Evolutionary conservation across 2,329 filamentous ascomycete genomes (phyloP).

Genomic region (Trichoderma arundinaceum): DNA sequence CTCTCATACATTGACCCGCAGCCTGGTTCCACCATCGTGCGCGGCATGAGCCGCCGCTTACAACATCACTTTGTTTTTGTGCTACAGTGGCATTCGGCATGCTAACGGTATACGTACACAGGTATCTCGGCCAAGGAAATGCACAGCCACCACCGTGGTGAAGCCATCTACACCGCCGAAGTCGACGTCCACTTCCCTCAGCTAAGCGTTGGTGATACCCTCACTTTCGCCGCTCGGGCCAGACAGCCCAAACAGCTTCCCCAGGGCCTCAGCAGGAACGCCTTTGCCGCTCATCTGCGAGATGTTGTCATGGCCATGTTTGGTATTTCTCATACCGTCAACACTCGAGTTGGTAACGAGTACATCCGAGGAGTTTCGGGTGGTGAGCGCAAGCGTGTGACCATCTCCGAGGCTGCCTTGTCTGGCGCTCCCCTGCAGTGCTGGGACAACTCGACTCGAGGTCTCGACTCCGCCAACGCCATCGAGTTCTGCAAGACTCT

Average conservation of each 20-base stretch:
- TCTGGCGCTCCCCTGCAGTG: slow-evolving; percentile 66
- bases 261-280: slow-evolving; percentile 58
- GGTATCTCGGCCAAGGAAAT: slow-evolving; percentile 74
- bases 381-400: slow-evolving; percentile 73
- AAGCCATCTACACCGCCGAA: slow-evolving; percentile 86
- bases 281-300: slow-evolving; percentile 66
- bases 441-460: slow-evolving; percentile 76
- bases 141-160: slow-evolving; percentile 78
- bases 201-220: slow-evolving; percentile 77
- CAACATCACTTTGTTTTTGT: not conserved
- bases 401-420: slow-evolving; percentile 66
- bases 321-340: slow-evolving; percentile 73
- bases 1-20: not conserved
- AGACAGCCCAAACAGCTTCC: slow-evolving; percentile 68
- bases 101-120: slow-evolving; percentile 36
- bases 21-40: not conserved
- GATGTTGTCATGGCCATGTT: slow-evolving; percentile 79
- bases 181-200: slow-evolving; percentile 82
- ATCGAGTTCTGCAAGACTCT: slow-evolving; percentile 77
- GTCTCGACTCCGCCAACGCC: slow-evolving; percentile 76
- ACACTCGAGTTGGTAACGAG: slow-evolving; percentile 77
- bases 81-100: not conserved
- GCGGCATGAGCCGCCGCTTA: not conserved
- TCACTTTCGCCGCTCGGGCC: slow-evolving; percentile 76
- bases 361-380: slow-evolving; percentile 76